Evolutionary conservation across 495 filamentous ascomycete genomes (phyloP).

Genomic region (Ramalina intermedia): DNA sequence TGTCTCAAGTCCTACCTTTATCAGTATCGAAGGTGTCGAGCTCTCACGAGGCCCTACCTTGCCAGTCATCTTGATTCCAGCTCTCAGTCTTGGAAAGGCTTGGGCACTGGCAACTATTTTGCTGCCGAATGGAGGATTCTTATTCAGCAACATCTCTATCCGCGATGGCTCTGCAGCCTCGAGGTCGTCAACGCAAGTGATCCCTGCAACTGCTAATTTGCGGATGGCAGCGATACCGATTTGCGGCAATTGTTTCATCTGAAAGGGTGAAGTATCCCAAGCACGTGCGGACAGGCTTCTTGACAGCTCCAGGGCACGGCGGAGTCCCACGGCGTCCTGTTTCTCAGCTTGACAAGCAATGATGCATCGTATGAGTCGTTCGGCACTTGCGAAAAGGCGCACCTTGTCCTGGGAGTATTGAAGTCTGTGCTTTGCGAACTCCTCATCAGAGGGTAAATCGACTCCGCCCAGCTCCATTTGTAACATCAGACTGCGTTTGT

Average conservation of each 20-base stretch:
- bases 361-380: constrained; percentile 66
- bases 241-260: constrained; percentile 78
- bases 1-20: constrained; percentile 24
- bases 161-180: constrained; percentile 48
- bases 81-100: constrained; percentile 59
- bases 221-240: constrained; percentile 64
- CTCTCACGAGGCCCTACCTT: constrained; percentile 24
- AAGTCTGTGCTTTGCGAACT: constrained; percentile 43
- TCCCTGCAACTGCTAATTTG: constrained; percentile 57
- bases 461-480: constrained; percentile 67
- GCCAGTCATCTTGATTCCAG: constrained; percentile 37
- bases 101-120: constrained; percentile 48
- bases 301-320: constrained; percentile 62
- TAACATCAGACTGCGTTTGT: constrained; percentile 80
- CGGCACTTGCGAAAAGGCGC: constrained; percentile 57
- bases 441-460: constrained; percentile 52
- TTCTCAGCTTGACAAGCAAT: constrained; percentile 66
- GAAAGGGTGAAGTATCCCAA: constrained; percentile 76
- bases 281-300: constrained; percentile 63
- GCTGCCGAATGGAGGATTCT: constrained; percentile 70
- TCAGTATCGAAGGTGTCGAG: not conserved
- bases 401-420: constrained; percentile 55
- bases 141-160: constrained; percentile 64
- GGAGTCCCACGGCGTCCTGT: constrained; percentile 49
- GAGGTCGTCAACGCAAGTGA: constrained; percentile 58